Conservation (phyloP, 306 rosid species). For the Cucurbita argyrosperma region DNA sequence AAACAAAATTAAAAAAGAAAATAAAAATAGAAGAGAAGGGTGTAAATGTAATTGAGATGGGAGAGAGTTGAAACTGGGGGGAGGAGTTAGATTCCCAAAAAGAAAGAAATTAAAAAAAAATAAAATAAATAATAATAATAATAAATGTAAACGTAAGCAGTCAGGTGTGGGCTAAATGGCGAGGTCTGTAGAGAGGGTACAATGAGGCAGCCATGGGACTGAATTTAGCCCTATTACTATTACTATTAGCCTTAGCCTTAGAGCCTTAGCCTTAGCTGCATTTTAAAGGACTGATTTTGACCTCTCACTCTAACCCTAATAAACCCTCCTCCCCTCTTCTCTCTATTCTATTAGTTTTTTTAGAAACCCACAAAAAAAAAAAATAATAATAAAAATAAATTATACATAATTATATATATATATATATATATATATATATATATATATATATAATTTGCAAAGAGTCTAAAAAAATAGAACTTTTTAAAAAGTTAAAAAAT, state of each 20-base stretch:
- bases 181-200: background rate
- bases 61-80: no score
- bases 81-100: background rate
- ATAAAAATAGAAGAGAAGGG: background rate
- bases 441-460: no score
- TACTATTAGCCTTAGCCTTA: background rate
- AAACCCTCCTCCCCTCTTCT: no score
- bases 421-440: no score
- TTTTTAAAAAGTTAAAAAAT: no score
- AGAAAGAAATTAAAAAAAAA: background rate
- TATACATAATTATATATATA: no score
- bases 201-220: background rate
- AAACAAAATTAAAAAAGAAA: no score
- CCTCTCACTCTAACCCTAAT: background rate
- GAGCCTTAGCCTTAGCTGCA: background rate
- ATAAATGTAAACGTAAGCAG: background rate
- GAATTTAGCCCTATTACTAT: background rate
- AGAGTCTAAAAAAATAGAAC: no score
- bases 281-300: slow-evolving; percentile 6
- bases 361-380: no score
- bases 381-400: no score
- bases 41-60: background rate
- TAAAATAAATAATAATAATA: background rate
- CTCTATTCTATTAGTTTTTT: no score
- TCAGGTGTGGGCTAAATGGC: background rate